Conservation (phyloP, 1,284 basidiomycete species). For the Cryptococcus hybrid region DNA sequence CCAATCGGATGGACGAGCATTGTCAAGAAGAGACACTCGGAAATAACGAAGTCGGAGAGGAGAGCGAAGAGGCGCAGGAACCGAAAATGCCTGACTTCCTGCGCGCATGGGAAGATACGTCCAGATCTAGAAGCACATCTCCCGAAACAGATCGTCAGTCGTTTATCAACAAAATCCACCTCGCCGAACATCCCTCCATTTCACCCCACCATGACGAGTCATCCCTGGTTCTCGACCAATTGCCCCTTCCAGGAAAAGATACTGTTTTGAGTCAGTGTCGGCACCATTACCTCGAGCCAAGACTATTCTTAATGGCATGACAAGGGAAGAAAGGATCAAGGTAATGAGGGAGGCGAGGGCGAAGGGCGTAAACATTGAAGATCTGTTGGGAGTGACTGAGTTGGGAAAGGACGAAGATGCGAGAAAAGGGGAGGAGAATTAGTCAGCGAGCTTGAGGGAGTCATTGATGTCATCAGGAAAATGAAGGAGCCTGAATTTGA, state of each 20-base stretch:
- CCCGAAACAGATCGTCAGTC: constrained; percentile 5
- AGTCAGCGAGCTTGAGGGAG: constrained; percentile 38
- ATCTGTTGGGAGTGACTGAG: constrained; percentile 1
- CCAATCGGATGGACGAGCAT: neutral
- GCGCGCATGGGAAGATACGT: constrained; percentile 20
- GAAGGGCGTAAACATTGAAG: constrained; percentile 23
- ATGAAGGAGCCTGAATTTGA: constrained; percentile 24
- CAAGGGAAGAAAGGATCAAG: constrained; percentile 35
- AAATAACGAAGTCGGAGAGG: neutral
- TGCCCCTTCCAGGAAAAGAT: constrained; percentile 35
- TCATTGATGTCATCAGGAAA: constrained; percentile 39
- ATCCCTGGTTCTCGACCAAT: constrained; percentile 7
- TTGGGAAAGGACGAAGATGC: constrained; percentile 3
- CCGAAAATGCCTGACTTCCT: constrained; percentile 22
- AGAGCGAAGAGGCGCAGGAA: neutral
- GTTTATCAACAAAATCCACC: neutral
- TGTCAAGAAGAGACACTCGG: neutral
- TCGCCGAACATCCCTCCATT: neutral
- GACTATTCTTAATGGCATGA: constrained; percentile 13
- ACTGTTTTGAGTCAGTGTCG: constrained; percentile 31
- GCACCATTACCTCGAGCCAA: neutral
- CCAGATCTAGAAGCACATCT: constrained; percentile 5
- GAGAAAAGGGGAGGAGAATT: constrained; percentile 25
- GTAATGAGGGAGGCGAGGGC: constrained; percentile 31
- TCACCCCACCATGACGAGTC: constrained; percentile 1